Base-by-base conservation (phyloP, 345 rosid genomes). In the Anacardium occidentale region DNA sequence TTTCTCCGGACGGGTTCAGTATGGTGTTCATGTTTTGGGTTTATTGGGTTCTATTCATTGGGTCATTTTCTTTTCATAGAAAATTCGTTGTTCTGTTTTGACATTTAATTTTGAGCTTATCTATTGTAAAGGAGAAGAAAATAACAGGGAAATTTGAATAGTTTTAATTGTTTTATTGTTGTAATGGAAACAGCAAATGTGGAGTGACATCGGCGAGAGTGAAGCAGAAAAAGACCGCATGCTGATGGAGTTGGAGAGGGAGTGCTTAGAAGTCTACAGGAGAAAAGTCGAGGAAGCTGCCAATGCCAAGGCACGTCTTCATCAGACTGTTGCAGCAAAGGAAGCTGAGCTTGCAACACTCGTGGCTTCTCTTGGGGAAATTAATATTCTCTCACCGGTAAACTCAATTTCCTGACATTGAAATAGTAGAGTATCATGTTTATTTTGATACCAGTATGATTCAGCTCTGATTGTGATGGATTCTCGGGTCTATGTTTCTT, bases 301-400 rank as follows among this genome's bases (percentile, higher is more conserved):
- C 77, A 87, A 89, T 86, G 82, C 87, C 20, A 94, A 94, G 83
- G 98, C 95, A 59, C 79, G 89, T 60, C 97, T 94, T 80, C 88
- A 92, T 86, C 98, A 94, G 69, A 89, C 90, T 76, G 89, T 94
- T 83, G 97, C 97, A 68, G 80, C 97, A 53, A 88, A 85, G 67
- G 98, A 94, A 86, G 98, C 98, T 63, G 98, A 94, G 80, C 83
- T 92, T 77, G 98, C 98, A 62, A 88, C 98, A 26, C 86, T 94
- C 40, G 82, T 86, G 86, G 98, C 98, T 66, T 81, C 97, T 25
- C 96, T 94, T 29, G 98, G 97, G 44, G 91, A 90, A 10, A 87
- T 87, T 70, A 86, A 87, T 79, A 61, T 87, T 77, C 85, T 83
- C 62, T 90, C 91, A 64, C 88, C 83, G 75, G 97, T 94, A 85